Conservation (phyloP, 2,329 filamentous ascomycete genomes). For the Huntiella moniliformis region DNA sequence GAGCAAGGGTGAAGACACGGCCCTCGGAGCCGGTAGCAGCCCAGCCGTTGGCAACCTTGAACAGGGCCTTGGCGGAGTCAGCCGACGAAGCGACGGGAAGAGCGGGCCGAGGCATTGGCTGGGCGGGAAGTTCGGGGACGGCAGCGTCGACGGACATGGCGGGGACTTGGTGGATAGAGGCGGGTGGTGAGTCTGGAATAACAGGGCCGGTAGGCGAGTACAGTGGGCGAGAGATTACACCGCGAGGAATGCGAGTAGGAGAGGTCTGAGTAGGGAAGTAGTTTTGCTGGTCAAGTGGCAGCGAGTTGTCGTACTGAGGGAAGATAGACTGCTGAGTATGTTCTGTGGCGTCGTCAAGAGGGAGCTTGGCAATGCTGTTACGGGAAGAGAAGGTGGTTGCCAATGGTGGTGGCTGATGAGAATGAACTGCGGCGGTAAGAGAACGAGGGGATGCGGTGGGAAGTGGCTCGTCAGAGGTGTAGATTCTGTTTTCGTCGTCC, state of each 20-base stretch:
- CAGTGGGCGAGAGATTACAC: constrained; percentile 45
- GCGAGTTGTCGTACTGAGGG: constrained; percentile 49
- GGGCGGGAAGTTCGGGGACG: constrained; percentile 12
- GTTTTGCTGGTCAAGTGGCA: constrained; percentile 47
- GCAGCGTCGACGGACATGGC: neutral
- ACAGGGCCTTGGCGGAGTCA: constrained; percentile 44
- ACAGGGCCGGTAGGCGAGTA: constrained; percentile 26
- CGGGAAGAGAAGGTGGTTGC: constrained; percentile 15
- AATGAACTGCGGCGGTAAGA: neutral
- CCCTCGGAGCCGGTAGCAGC: constrained; percentile 40
- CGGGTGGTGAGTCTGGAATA: neutral
- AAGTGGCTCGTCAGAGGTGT: constrained; percentile 2
- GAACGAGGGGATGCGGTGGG: neutral
- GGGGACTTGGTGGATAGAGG: neutral
- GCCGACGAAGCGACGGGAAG: constrained; percentile 34
- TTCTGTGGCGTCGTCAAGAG: constrained; percentile 20
- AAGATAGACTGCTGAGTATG: constrained; percentile 51
- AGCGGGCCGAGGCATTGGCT: constrained; percentile 19
- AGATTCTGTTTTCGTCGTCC: neutral
- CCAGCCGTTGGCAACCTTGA: constrained; percentile 55
- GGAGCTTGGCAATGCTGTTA: constrained; percentile 38
- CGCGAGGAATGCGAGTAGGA: constrained; percentile 42
- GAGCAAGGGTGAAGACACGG: constrained; percentile 37
- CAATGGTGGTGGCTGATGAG: constrained; percentile 1
- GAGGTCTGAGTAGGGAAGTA: constrained; percentile 51